Base-by-base conservation (phyloP, 2,329 filamentous ascomycete species). In the Lecanicillium sp. region DNA sequence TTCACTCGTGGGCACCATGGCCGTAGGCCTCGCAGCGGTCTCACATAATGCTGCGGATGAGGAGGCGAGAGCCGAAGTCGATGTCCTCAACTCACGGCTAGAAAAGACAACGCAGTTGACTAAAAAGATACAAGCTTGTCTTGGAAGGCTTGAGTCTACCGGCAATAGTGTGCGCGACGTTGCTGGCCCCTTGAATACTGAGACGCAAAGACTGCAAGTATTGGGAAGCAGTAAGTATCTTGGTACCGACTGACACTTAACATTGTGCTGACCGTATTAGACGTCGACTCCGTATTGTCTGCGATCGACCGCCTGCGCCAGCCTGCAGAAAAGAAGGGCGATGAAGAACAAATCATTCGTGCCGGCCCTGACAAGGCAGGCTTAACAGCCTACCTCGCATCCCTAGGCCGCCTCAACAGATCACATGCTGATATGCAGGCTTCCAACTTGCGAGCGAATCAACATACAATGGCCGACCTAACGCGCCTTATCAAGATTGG, bases 51-150 rank as follows among this genome's bases (percentile, higher is more conserved):
- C 71, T 22, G 64, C 72, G 37, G 79, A 83, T 51, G 79, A 83
- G 55, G 78, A 83, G 60, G 76, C 78, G 32, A 69, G 77, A 41
- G 79, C 79, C 33, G 79, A 83, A 57, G 79, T 84, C 39, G 79
- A 84, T 48, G 79, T 83, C 20, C 66, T 84, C 34, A 82, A 80
- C 50, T 83, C 78, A 38, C 71, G 79, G 29, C 78, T 96, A 45
- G 87, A 94, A 51, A 96, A 95, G 73, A 94, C 94, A 50, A 83
- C 88, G 43, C 79, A 87, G 55, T 74, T 96, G 57, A 95, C 88
- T 22, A 95, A 92, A 68, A 95, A 94, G 69, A 95, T 98, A 40
- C 85, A 94, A 61, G 83, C 85, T 19, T 94, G 86, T 37, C 73
- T 95, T 49, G 76, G 79, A 28, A 77, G 89, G 40, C 71, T 98